These are phyloP conservation scores for Saxophila tyrrhenica DNA, from an alignment of 495 filamentous ascomycete species.

Conservation along the genomic window DNA sequence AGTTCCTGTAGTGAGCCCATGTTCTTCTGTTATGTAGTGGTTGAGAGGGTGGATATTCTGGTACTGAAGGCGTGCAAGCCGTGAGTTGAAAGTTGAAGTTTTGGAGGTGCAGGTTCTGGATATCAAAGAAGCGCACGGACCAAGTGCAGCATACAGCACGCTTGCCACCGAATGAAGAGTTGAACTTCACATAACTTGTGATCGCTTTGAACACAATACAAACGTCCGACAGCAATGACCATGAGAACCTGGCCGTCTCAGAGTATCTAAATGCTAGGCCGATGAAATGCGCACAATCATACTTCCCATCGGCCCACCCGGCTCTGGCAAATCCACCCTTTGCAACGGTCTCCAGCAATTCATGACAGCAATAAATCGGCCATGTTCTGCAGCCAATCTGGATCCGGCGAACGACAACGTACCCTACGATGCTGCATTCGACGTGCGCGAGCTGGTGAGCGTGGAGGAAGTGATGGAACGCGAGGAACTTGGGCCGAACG, in stretches of 20 bases:
- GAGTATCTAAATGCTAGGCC: background rate
- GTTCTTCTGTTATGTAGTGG: background rate
- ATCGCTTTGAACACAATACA: too few species aligned
- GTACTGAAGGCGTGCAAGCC: too few species aligned
- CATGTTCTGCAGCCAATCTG: constrained; percentile 90
- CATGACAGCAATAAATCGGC: constrained; percentile 82
- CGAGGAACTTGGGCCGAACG: constrained; percentile 84
- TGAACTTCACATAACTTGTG: too few species aligned
- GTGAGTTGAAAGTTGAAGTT: too few species aligned
- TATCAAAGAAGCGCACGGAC: too few species aligned
- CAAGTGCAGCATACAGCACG: too few species aligned
- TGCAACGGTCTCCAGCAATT: constrained; percentile 99
- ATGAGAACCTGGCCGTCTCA: too few species aligned
- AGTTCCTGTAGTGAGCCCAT: constrained; percentile 42
- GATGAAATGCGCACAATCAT: constrained; percentile 37
- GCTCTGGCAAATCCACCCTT: constrained; percentile 92
- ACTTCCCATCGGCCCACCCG: constrained; percentile 83
- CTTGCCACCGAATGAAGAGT: too few species aligned
- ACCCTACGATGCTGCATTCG: constrained; percentile 71
- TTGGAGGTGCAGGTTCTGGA: too few species aligned
- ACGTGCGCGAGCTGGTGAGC: constrained; percentile 77
- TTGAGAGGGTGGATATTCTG: too few species aligned
- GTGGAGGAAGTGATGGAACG: constrained; percentile 93
- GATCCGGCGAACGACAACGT: constrained; percentile 90
- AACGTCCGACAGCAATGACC: too few species aligned